These are phyloP conservation scores for Calycina herbarum DNA, from an alignment of 2,329 filamentous ascomycete genomes.

Conservation along the genomic window DNA sequence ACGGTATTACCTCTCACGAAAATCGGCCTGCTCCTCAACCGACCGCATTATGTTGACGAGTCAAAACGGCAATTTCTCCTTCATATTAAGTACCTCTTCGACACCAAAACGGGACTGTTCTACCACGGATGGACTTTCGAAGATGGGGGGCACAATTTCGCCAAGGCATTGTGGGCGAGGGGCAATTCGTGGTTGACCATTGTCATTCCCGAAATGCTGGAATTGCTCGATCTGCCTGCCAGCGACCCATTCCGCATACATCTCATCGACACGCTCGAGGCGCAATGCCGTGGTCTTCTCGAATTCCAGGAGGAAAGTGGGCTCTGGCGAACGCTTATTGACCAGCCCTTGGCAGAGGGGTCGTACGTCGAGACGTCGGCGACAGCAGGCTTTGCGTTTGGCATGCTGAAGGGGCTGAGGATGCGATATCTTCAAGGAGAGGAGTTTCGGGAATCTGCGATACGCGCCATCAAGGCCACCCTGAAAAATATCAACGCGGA, in stretches of 20 bases:
- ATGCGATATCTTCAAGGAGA: slow-evolving; percentile 64
- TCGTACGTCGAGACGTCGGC: slow-evolving; percentile 77
- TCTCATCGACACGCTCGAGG: slow-evolving; percentile 62
- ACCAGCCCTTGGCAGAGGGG: slow-evolving; percentile 63
- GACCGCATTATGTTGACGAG: slow-evolving; percentile 74
- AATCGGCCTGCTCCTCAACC: slow-evolving; percentile 62
- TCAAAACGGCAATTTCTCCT: slow-evolving; percentile 76
- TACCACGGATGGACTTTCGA: slow-evolving; percentile 83
- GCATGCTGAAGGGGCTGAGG: slow-evolving; percentile 71
- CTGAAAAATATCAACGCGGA: slow-evolving; percentile 63
- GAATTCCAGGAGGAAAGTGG: slow-evolving; percentile 61
- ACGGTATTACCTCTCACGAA: slow-evolving; percentile 78
- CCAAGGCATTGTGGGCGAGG: slow-evolving; percentile 56
- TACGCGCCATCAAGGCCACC: slow-evolving; percentile 67
- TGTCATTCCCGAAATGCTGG: slow-evolving; percentile 79
- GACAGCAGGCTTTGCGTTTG: slow-evolving; percentile 78
- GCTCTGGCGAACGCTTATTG: slow-evolving; percentile 74
- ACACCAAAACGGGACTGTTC: slow-evolving; percentile 69
- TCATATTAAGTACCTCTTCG: slow-evolving; percentile 77
- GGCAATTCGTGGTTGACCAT: slow-evolving; percentile 78
- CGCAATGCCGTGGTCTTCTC: slow-evolving; percentile 66
- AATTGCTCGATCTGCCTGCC: slow-evolving; percentile 62
- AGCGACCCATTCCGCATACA: slow-evolving; percentile 60
- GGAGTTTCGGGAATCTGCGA: slow-evolving; percentile 60
- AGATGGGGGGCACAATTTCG: slow-evolving; percentile 63